Base-by-base conservation (phyloP, 768 basidiomycete genomes). In the Mycena haematopus region DNA sequence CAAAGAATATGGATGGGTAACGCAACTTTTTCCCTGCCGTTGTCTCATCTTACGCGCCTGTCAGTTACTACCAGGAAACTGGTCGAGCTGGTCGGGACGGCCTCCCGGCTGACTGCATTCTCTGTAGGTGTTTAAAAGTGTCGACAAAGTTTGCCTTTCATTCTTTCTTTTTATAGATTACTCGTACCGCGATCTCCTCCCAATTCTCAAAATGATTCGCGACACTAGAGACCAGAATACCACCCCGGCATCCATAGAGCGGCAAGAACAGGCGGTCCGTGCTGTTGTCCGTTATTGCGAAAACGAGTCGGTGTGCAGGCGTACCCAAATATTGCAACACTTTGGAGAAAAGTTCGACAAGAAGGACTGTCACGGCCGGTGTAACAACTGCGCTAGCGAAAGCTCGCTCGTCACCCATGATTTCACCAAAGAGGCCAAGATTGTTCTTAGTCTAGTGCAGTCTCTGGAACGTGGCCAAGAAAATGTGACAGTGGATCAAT, bases 21-120 rank as follows among this genome's bases (percentile, higher is more conserved):
- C 81, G 71, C 10, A 35, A 64, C 19, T 49, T 21, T 52, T 55
- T 36, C 14, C 25, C 7, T 14, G n/a, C 6, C 44, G 46, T 44
- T 17, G 50, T 58, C 49, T 21, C 6, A 36, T 25, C 51, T 45
- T 58, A 38, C 62, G 55, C 60, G 38, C 46, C 50, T 59, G 52
- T 11, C 31, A 92, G 91, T 2, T 92, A 92, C 70, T 95, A 95
- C 70, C 95, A 99, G 78, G 97, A 99, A 77, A 99, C 96, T 0
- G 97, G 97, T 7, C 87, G 97, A 59, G 97, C 96, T 19, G 97
- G 97, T 6, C 86, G 97, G 61, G 97, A 99, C 71, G 94, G 93
- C 6, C 74, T 83, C 67, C 83, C 86, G 1, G 89, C 97, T 0
- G 87, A 91, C 53, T 99, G 97, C 75, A 75, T 97, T 14, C 84